Base-by-base conservation (phyloP, 2,329 filamentous ascomycete genomes). In the Diaporthe citriasiana region DNA sequence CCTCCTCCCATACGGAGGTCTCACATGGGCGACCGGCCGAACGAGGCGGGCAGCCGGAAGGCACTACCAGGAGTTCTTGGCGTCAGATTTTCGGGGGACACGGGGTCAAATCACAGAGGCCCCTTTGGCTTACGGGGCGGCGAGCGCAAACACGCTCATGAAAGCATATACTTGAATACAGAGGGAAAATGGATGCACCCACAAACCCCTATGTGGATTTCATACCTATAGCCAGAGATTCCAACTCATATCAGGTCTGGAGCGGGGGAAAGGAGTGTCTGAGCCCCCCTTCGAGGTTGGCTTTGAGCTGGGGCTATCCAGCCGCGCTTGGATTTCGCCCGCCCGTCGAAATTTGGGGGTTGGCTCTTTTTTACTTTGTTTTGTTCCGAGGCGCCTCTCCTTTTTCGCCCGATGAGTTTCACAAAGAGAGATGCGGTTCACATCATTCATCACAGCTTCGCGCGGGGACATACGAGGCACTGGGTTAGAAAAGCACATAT, bases 31-130 rank as follows among this genome's bases (percentile, higher is more conserved):
- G 30, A 47, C 30, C 45, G 33, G 40, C 40, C 22, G 33, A 70
- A 13, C 45, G 63, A 63, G 57, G 57, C 57, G 57, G 57, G 42
- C 33, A 60, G 33, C 30, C 35, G 30, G 25, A 38, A 50, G 22
- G 71, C 60, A 69, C 60, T 19, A 69, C 42, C 15, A 60, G 71
- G 63, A 70, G 71, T 73, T 73, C 60, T 51, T 73, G 71, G 71
- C 63, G 71, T 73, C 47, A 40, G 45, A 68, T 45, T 38, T 30
- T 68, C n/a, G 22, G 47, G 33, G n/a, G n/a, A 27, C 33, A 53
- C 42, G 40, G 40, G 33, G 30, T 35, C 57, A 55, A 40, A 68
- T 63, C 47, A 55, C 12, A 19, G 25, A 45, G 56, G 30, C 56
- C 55, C 51, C 22, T 50, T 60, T 25, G 55, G 69, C 70, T 38